Conservation (phyloP, 805 yeast genomes). For the Yarrowia phangngaensis region DNA sequence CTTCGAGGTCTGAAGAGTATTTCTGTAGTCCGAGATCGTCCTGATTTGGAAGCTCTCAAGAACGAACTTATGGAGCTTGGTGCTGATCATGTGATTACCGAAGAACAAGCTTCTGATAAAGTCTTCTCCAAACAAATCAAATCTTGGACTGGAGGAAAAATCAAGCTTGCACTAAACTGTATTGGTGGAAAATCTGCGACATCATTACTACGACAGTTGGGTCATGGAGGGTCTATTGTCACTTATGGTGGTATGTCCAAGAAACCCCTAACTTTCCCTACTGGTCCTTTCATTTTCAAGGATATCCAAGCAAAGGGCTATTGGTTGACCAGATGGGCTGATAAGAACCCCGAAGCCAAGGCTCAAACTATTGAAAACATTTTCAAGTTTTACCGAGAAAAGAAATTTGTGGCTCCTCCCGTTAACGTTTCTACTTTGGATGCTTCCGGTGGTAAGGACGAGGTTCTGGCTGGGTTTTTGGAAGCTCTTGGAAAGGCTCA, state of each 20-base stretch:
- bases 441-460: constrained; percentile 43
- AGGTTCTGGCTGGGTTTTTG: constrained; percentile 45
- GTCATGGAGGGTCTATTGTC: constrained; percentile 67
- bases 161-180: constrained; percentile 82
- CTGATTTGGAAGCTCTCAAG: constrained; percentile 60
- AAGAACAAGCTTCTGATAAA: constrained; percentile 69
- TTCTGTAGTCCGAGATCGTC: constrained; percentile 83
- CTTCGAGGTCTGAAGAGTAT: constrained; percentile 76
- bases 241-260: constrained; percentile 98
- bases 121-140: constrained; percentile 51
- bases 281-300: constrained; percentile 84
- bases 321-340: constrained; percentile 78
- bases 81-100: constrained; percentile 87
- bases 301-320: constrained; percentile 81
- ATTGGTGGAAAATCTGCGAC: constrained; percentile 89
- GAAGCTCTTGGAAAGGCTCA: constrained; percentile 45
- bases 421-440: constrained; percentile 43
- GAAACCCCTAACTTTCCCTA: constrained; percentile 90
- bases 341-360: constrained; percentile 57
- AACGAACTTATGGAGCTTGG: constrained; percentile 60
- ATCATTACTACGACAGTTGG: constrained; percentile 77
- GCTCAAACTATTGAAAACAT: constrained; percentile 53
- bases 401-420: constrained; percentile 52
- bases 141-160: constrained; percentile 48
- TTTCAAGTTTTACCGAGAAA: constrained; percentile 54